Conservation (phyloP, 2,329 filamentous ascomycete genomes). For the Fusarium metavorans region DNA sequence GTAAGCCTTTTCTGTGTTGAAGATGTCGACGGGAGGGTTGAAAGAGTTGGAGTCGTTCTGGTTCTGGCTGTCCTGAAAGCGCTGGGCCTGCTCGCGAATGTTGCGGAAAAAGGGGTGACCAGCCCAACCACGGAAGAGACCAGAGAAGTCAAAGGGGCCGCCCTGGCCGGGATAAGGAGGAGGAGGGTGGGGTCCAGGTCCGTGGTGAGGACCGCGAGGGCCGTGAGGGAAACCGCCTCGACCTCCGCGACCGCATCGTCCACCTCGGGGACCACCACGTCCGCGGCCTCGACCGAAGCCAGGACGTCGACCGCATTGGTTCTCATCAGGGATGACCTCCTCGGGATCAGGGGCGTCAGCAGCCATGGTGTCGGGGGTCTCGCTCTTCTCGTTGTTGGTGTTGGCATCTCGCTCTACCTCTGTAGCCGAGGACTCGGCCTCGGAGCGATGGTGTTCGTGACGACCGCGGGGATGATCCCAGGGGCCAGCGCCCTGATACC, state of each 20-base stretch:
- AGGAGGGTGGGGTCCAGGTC: constrained; percentile 35
- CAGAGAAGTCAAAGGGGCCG: constrained; percentile 53
- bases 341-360: constrained; percentile 48
- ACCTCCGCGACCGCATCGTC: constrained; percentile 37
- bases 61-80: constrained; percentile 27
- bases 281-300: constrained; percentile 40
- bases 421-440: constrained; percentile 29
- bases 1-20: constrained; percentile 74
- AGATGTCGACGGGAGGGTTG: constrained; percentile 78
- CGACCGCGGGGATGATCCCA: constrained; percentile 38
- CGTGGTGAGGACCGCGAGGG: constrained; percentile 37
- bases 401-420: constrained; percentile 39
- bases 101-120: constrained; percentile 58
- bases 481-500: constrained; percentile 41
- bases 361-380: constrained; percentile 50
- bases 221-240: constrained; percentile 36
- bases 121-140: constrained; percentile 55
- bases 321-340: constrained; percentile 49
- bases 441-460: constrained; percentile 40
- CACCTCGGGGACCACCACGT: constrained; percentile 36
- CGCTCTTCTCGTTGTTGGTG: constrained; percentile 49
- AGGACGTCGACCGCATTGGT: constrained; percentile 37
- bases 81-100: constrained; percentile 54
- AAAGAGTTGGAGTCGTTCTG: constrained; percentile 57
- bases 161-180: constrained; percentile 27